phyloP scores from a whole-genome alignment of 768 basidiomycete species.

The Russula griseocarnosa region DNA sequence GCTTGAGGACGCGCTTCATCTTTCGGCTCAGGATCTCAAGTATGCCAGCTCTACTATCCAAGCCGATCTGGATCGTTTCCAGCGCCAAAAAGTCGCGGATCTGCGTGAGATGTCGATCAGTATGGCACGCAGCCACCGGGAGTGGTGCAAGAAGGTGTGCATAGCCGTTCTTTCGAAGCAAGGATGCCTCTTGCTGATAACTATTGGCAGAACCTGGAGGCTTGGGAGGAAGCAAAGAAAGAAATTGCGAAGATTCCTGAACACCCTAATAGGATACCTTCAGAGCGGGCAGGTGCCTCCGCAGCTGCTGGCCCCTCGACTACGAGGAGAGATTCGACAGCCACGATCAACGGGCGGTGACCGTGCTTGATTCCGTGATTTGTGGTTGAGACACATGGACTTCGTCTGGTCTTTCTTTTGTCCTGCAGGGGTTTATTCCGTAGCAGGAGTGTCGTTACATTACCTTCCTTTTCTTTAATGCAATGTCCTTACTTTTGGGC shows the following conservation, averaged over 20 bases:
- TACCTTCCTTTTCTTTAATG: background rate
- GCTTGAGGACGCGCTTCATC: conserved; percentile 93
- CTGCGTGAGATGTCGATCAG: conserved; percentile 88
- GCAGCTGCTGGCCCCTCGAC: conserved; percentile 32
- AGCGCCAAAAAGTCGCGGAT: conserved; percentile 97
- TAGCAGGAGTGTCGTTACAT: conserved; percentile 8
- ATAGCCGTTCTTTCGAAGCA: conserved; percentile 2
- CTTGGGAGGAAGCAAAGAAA: conserved; percentile 93
- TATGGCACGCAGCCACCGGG: conserved; percentile 85
- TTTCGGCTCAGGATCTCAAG: conserved; percentile 90
- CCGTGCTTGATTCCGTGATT: background rate
- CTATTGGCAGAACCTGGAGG: conserved; percentile 76
- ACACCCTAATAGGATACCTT: conserved; percentile 73
- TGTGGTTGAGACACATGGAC: background rate
- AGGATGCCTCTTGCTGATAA: conserved; percentile 7
- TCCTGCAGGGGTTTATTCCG: background rate
- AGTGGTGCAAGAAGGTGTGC: conserved; percentile 92
- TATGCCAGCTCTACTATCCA: conserved; percentile 96
- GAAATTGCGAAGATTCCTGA: conserved; percentile 88
- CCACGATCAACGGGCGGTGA: conserved; percentile 64
- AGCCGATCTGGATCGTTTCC: conserved; percentile 95
- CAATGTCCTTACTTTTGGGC: background rate
- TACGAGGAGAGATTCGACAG: conserved; percentile 60
- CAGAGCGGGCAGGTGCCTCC: conserved; percentile 33
- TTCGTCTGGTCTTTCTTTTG: background rate